These are phyloP conservation scores for Cystofilobasidium bisporidii DNA, from an alignment of 768 basidiomycete genomes.

Conservation along the genomic window DNA sequence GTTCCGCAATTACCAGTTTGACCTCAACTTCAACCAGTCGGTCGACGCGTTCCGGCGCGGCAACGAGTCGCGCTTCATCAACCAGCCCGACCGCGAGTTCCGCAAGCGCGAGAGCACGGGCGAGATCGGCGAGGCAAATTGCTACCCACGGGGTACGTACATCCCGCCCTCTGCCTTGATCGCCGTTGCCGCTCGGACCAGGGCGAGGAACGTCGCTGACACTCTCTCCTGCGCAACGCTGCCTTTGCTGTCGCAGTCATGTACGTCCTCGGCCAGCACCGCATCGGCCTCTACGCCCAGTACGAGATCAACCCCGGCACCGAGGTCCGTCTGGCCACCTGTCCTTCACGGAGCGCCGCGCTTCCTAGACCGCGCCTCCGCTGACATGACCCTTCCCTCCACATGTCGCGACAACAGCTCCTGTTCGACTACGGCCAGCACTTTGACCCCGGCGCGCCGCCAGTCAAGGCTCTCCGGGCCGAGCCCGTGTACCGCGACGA, in stretches of 20 bases:
- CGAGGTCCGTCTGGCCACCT: neutral
- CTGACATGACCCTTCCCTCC: too few relatives aligned
- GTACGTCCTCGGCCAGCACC: slow-evolving; percentile 21
- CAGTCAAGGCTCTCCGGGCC: neutral
- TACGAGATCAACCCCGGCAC: neutral
- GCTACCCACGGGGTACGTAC: slow-evolving; percentile 4
- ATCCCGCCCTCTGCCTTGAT: too few relatives aligned
- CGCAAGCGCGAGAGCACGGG: neutral
- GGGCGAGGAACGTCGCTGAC: too few relatives aligned
- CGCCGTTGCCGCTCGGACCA: too few relatives aligned
- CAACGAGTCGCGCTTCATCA: slow-evolving; percentile 22
- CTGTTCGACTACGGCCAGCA: slow-evolving; percentile 25
- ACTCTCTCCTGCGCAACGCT: too few relatives aligned
- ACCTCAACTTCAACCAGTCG: slow-evolving; percentile 17
- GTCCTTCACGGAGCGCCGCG: neutral
- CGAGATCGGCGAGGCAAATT: slow-evolving; percentile 8
- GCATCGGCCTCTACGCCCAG: slow-evolving; percentile 17
- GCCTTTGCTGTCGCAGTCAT: slow-evolving; percentile 9
- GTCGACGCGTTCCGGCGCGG: slow-evolving; percentile 15
- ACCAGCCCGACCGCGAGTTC: slow-evolving; percentile 18
- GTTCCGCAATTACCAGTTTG: slow-evolving; percentile 22
- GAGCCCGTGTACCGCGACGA: too few relatives aligned
- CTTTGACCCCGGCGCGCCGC: slow-evolving; percentile 1
- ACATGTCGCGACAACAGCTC: neutral
- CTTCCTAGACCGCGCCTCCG: neutral